phyloP scores from a whole-genome alignment of 2,329 filamentous ascomycete species.

The Xylaria sp. region DNA sequence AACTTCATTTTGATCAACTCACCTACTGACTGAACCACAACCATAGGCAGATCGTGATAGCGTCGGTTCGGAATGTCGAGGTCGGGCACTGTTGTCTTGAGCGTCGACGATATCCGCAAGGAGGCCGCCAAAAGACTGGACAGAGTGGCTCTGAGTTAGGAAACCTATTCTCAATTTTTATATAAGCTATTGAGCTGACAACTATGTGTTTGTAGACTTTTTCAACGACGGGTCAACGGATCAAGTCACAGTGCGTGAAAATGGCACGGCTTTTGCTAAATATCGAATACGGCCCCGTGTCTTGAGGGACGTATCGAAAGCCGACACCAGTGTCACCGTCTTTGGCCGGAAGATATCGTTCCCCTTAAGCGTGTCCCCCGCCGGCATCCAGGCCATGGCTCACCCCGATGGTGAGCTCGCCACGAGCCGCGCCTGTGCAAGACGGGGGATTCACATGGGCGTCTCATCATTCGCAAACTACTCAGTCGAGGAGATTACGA shows the following conservation, averaged over 20 bases:
- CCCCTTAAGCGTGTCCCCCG: slow-evolving; percentile 64
- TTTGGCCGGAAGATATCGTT: slow-evolving; percentile 57
- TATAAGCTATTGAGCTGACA: background rate
- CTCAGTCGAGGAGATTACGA: slow-evolving; percentile 50
- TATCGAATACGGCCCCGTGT: slow-evolving; percentile 55
- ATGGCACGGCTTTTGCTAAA: slow-evolving; percentile 17
- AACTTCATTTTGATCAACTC: background rate
- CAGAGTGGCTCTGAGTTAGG: slow-evolving; percentile 14
- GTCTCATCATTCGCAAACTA: slow-evolving; percentile 55
- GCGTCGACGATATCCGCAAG: slow-evolving; percentile 22
- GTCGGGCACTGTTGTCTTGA: background rate
- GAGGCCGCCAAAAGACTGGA: slow-evolving; percentile 19
- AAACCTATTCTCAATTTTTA: background rate
- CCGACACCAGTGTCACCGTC: slow-evolving; percentile 55
- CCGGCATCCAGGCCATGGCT: slow-evolving; percentile 63
- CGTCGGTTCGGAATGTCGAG: slow-evolving; percentile 37
- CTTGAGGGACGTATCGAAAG: slow-evolving; percentile 52
- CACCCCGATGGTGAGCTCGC: slow-evolving; percentile 63
- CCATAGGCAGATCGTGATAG: background rate
- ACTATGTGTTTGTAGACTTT: slow-evolving; percentile 2
- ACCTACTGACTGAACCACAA: background rate
- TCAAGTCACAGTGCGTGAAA: slow-evolving; percentile 19
- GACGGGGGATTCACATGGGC: slow-evolving; percentile 54
- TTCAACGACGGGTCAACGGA: slow-evolving; percentile 23
- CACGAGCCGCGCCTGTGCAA: slow-evolving; percentile 53